A percentile compares a stretch with the other conserved stretches of the same genome.
Conservation (phyloP, 1,139 yeast species). For the Yamadazyma spencermartinsiae region DNA sequence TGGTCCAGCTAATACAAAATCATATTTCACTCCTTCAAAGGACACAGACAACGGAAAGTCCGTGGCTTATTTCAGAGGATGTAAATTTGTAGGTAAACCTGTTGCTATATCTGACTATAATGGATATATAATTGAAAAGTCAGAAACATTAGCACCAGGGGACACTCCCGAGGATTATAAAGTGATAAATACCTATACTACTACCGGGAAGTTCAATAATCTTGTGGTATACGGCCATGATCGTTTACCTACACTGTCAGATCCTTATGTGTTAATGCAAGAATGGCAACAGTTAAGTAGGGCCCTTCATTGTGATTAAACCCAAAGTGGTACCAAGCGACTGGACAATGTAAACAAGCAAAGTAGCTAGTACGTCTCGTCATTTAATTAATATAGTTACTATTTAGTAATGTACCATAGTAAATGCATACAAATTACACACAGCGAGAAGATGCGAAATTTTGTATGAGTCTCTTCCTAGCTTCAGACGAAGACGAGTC, state of each 20-base stretch:
- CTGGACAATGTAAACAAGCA: too few species aligned
- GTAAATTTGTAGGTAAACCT: constrained; percentile 34
- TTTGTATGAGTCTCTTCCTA: not conserved
- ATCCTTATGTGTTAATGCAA: constrained; percentile 34
- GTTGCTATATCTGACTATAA: constrained; percentile 22
- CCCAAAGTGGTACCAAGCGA: too few species aligned
- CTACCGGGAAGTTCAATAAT: constrained; percentile 33
- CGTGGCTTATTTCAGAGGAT: constrained; percentile 42
- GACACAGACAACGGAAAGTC: constrained; percentile 19
- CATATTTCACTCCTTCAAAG: constrained; percentile 40
- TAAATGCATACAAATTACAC: not conserved
- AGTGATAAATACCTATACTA: constrained; percentile 27
- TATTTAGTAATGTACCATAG: not conserved
- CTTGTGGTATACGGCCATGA: constrained; percentile 44
- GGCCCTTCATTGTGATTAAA: constrained; percentile 27
- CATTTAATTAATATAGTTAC: too few species aligned
- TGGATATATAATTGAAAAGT: constrained; percentile 33
- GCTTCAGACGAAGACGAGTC: not conserved
- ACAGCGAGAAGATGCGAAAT: not conserved
- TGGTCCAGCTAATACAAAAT: constrained; percentile 40
- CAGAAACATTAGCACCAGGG: constrained; percentile 29
- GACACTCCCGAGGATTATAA: constrained; percentile 19
- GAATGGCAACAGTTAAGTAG: constrained; percentile 37
- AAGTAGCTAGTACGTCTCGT: too few species aligned
- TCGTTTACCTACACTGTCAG: constrained; percentile 26